These are phyloP conservation scores for Sporothrix inflata DNA, from an alignment of 2,329 filamentous ascomycete species.

Conservation along the genomic window DNA sequence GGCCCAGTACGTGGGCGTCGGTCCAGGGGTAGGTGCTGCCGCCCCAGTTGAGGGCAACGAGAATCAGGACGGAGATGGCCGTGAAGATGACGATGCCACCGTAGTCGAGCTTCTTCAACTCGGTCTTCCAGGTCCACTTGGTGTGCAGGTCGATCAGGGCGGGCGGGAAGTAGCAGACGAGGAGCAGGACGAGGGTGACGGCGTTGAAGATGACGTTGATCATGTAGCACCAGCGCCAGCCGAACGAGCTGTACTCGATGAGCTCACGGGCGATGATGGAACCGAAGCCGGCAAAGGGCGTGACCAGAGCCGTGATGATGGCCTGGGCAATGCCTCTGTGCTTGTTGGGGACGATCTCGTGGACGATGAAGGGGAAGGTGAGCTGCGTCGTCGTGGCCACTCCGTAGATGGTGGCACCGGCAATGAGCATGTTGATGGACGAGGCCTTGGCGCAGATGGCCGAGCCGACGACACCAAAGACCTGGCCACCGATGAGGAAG, in stretches of 20 bases:
- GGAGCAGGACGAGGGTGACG: conserved; percentile 41
- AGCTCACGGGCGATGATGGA: conserved; percentile 42
- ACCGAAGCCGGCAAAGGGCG: conserved; percentile 38
- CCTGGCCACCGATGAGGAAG: conserved; percentile 46
- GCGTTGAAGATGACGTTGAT: conserved; percentile 46
- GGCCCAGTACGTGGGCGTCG: conserved; percentile 41
- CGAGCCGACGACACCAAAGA: conserved; percentile 42
- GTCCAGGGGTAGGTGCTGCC: conserved; percentile 49
- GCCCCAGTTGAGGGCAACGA: conserved; percentile 53
- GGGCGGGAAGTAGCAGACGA: conserved; percentile 48
- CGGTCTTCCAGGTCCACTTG: conserved; percentile 42
- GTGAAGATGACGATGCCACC: conserved; percentile 51
- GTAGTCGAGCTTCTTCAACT: conserved; percentile 45
- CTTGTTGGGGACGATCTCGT: conserved; percentile 50
- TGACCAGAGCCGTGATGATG: conserved; percentile 40
- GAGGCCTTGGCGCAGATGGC: conserved; percentile 43
- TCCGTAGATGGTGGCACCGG: conserved; percentile 44
- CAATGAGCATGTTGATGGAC: conserved; percentile 43
- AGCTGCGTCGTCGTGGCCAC: conserved; percentile 45
- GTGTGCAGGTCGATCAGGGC: conserved; percentile 43
- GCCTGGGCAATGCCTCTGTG: conserved; percentile 42
- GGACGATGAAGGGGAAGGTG: conserved; percentile 45
- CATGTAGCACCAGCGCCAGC: conserved; percentile 49
- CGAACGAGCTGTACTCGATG: conserved; percentile 41
- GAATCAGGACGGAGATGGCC: conserved; percentile 48